Conservation (phyloP, 2,329 filamentous ascomycete genomes). For the Lizonia empirigonia region DNA sequence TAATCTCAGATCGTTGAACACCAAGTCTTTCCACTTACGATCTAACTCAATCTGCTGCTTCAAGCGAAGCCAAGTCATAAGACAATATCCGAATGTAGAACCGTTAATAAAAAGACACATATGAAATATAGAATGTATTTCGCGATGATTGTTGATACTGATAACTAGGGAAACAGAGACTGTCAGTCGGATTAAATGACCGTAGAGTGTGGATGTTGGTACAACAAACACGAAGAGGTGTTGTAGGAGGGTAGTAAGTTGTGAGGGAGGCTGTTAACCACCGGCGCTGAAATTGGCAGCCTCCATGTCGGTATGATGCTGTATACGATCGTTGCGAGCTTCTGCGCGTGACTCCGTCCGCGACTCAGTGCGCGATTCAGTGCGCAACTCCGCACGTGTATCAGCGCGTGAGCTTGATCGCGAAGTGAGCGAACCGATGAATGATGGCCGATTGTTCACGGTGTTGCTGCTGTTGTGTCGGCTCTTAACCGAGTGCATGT, state of each 20-base stretch:
- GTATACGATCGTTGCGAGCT: slow-evolving; percentile 32
- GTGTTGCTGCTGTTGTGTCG: slow-evolving; percentile 38
- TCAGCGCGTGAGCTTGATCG: slow-evolving; percentile 41
- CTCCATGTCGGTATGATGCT: slow-evolving; percentile 35
- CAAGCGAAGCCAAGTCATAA: slow-evolving; percentile 35
- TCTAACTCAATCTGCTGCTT: slow-evolving; percentile 24
- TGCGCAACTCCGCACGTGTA: slow-evolving; percentile 27
- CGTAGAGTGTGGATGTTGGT: slow-evolving; percentile 12
- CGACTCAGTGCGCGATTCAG: slow-evolving; percentile 15
- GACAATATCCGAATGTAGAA: slow-evolving; percentile 33
- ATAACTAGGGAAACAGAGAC: slow-evolving; percentile 35
- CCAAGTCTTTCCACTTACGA: slow-evolving; percentile 18
- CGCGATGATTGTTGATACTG: slow-evolving; percentile 12
- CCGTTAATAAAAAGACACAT: slow-evolving; percentile 40
- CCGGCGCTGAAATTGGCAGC: slow-evolving; percentile 34
- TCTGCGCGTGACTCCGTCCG: slow-evolving; percentile 23
- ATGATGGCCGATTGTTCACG: slow-evolving; percentile 33
- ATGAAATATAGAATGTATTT: slow-evolving; percentile 34
- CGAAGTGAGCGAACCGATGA: slow-evolving; percentile 43
- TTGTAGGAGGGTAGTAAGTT: slow-evolving; percentile 18
- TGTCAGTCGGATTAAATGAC: slow-evolving; percentile 42
- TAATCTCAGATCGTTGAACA: slow-evolving; percentile 39
- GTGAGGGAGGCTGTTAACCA: slow-evolving; percentile 26
- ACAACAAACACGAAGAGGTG: slow-evolving; percentile 17
- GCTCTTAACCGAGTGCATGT: slow-evolving; percentile 37